These are phyloP conservation scores for Pulveroboletus ravenelii DNA, from an alignment of 768 basidiomycete genomes.

Conservation along the genomic window DNA sequence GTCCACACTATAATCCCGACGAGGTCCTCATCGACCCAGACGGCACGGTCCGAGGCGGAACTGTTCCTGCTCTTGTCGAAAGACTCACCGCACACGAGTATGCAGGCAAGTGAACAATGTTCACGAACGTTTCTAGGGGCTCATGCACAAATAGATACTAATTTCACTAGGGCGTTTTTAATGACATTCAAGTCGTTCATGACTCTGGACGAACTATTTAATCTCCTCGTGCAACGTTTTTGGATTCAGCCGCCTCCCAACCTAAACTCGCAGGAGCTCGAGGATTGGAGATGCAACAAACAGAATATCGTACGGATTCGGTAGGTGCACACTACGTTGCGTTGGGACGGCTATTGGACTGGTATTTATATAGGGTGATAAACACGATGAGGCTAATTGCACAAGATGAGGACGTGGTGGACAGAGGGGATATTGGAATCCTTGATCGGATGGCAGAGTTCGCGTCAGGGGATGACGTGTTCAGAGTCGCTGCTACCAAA, in stretches of 20 bases:
- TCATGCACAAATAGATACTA: slow-evolving; percentile 38
- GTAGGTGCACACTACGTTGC: slow-evolving; percentile 30
- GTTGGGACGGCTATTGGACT: not conserved
- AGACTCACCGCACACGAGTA: slow-evolving; percentile 63
- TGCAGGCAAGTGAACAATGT: slow-evolving; percentile 38
- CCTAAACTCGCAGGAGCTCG: slow-evolving; percentile 39
- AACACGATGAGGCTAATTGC: slow-evolving; percentile 63
- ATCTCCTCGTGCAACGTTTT: slow-evolving; percentile 51
- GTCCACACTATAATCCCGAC: slow-evolving; percentile 47
- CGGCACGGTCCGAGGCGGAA: slow-evolving; percentile 58
- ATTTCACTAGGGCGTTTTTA: slow-evolving; percentile 58
- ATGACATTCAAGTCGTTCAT: slow-evolving; percentile 70
- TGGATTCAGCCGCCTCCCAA: slow-evolving; percentile 48
- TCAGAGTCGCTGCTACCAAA: slow-evolving; percentile 42
- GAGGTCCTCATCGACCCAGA: slow-evolving; percentile 64
- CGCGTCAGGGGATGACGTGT: slow-evolving; percentile 38
- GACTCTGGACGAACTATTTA: slow-evolving; percentile 50
- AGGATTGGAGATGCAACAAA: slow-evolving; percentile 55
- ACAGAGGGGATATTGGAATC: slow-evolving; percentile 49
- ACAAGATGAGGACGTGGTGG: slow-evolving; percentile 49
- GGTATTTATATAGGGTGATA: slow-evolving; percentile 42
- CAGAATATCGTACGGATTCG: slow-evolving; percentile 55
- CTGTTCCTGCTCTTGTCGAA: slow-evolving; percentile 55
- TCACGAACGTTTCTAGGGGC: not conserved
- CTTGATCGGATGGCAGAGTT: slow-evolving; percentile 53